Base-by-base conservation (phyloP, 169 alveolate genomes). In the Plasmodium fragile region DNA sequence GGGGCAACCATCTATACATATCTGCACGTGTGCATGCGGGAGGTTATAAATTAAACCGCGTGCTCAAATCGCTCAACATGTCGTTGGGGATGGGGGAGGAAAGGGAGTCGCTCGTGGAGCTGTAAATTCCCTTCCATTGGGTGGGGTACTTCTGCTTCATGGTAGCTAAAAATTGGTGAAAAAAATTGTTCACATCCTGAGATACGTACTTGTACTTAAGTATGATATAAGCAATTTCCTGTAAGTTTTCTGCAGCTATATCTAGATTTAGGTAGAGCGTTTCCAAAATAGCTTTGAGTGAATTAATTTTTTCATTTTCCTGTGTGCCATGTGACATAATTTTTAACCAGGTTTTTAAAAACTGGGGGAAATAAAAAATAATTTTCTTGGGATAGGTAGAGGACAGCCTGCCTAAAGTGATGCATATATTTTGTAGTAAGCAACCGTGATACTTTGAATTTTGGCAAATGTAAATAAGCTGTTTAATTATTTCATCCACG, bases 341-440 rank as follows among this genome's bases (percentile, higher is more conserved):
- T 77, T 89, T 89, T 89, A 89, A 30, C 94, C 94, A 89, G 1
- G 94, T 89, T 89, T 89, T 89, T 89, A 89, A 89, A 78, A 89
- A 89, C 81, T 89, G 94, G 11, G 94, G 94, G 71, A 89, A 71
- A 59, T 89, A 89, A 78, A 55, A 89, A 39, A 89, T 89, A 5
- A 89, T 78, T 78, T 89, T 89, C 81, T 89, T 89, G 18, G 94
- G 94, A 78, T 78, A 89, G 0, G 90, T 78, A 52, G 94, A 77
- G n/a, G 90, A 78, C 39, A 89, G 70, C 39, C 98, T 73, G 3
- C 96, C 98, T 91, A 97, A 52, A 8, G 98, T 94, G 82, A 97
- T 96, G 95, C 97, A 96, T 32, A 95, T 95, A 79, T 97, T 97
- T 65, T 95, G 97, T 95, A 95, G 85, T 65, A 93, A 80, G 16